Base-by-base conservation (phyloP, 352 stramenopile genomes). In the Phytophthora lateralis region DNA sequence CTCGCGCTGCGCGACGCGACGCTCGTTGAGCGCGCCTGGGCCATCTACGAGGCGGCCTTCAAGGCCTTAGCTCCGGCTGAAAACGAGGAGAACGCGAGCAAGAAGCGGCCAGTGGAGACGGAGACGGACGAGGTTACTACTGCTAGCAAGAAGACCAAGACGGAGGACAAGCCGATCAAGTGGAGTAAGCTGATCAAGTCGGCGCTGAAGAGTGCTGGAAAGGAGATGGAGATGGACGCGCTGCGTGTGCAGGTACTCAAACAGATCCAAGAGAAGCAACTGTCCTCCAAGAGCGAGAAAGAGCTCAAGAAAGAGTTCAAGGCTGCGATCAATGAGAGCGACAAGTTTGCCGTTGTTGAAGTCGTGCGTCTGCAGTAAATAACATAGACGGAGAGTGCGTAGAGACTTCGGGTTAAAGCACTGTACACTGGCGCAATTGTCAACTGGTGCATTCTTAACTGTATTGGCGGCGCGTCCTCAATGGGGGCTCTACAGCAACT, bases 271-370 rank as follows among this genome's bases (percentile, higher is more conserved):
- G 62, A 76, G 11, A 73, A 83, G 42, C 55, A 83, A 41, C 53
- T 79, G 32, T 79, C 72, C 20, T 60, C 41, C 21, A 87, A 84
- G 64, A 83, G 61, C 47, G 81, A 85, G 55, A 88, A 90, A 52
- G 71, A 89, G 47, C 65, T 89, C 12, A 83, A 80, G 65, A 87
- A 83, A 47, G 74, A 86, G 66, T 82, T 90, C 44, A 83, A 89
- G 44, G 65, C 65, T 12, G 73, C 66, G 6, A 63, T 87, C 9
- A 71, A 70, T 21, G 68, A 75, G 38, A 62, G 67, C 47, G 67
- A 74, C 42, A 77, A 76, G 61, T 74, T 89, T 46, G 49, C 47
- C 2, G 57, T 85, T 26, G 65, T 89, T 14, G 69, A 90, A 39
- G 51, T 88, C 30, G 83, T 88, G 48, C 76, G 79, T 39, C 60